phyloP scores from a whole-genome alignment of 768 basidiomycete species.

The Cubamyces sp. region DNA sequence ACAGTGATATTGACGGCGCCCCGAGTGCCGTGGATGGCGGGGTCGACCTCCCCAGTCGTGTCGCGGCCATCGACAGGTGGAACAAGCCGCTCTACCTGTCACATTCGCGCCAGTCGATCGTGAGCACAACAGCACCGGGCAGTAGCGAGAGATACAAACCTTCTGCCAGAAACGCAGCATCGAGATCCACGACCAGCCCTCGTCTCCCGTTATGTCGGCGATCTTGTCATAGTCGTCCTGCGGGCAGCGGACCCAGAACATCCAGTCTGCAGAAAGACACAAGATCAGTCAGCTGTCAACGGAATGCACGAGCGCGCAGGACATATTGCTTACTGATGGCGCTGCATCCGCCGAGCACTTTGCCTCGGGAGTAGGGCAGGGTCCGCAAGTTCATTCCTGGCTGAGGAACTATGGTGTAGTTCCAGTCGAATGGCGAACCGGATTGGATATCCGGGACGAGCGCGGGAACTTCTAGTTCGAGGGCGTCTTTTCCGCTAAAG shows the following conservation, averaged over 20 bases:
- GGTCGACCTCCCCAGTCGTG: constrained; percentile 29
- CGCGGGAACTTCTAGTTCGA: no score
- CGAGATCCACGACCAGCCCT: constrained; percentile 2
- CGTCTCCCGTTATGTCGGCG: neutral
- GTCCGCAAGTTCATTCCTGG: no score
- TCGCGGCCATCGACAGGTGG: constrained; percentile 28
- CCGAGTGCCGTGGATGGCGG: constrained; percentile 26
- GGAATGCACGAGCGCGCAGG: neutral
- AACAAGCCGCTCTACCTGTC: neutral
- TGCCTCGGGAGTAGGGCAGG: no score
- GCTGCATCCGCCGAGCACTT: no score
- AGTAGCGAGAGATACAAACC: neutral
- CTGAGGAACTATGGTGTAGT: no score
- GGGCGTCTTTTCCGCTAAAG: no score
- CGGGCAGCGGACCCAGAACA: constrained; percentile 1
- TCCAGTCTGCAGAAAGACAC: neutral
- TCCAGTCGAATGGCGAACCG: no score
- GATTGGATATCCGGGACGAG: no score
- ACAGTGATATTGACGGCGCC: constrained; percentile 29
- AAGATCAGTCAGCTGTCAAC: neutral
- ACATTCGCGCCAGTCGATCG: neutral
- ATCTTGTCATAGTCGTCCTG: neutral
- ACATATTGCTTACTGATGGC: no score
- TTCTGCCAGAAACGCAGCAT: neutral
- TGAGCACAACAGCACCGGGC: neutral